Conservation (phyloP, 2,329 filamentous ascomycete species). For the Microcyclospora tardicrescens region DNA sequence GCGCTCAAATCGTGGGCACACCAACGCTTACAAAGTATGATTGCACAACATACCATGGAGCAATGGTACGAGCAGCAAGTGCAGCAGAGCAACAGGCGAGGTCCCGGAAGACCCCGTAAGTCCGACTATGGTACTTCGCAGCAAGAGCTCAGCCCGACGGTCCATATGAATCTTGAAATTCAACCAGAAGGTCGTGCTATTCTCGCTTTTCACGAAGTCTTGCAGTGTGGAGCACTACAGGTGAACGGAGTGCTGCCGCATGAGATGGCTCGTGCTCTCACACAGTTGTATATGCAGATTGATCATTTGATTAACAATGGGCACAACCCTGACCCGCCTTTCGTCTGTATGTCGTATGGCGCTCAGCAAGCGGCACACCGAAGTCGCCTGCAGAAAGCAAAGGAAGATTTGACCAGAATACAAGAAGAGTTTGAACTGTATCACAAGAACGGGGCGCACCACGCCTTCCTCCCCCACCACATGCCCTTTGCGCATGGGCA, state of each 20-base stretch:
- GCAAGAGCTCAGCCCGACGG: slow-evolving; percentile 3
- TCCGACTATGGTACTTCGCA: slow-evolving; percentile 1
- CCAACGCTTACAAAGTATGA: slow-evolving; percentile 6
- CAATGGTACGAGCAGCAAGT: neutral
- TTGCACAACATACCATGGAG: neutral
- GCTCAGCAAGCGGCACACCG: slow-evolving; percentile 19
- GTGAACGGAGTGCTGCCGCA: slow-evolving; percentile 14
- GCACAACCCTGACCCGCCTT: slow-evolving; percentile 10
- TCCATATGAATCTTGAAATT: slow-evolving; percentile 14
- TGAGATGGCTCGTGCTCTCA: slow-evolving; percentile 14
- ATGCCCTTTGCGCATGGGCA: too few species aligned
- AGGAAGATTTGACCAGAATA: slow-evolving; percentile 10
- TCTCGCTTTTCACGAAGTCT: slow-evolving; percentile 18
- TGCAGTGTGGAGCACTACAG: slow-evolving; percentile 19
- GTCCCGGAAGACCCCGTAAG: neutral
- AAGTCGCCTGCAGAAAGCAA: slow-evolving; percentile 12
- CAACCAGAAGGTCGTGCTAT: slow-evolving; percentile 20
- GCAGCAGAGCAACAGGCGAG: slow-evolving; percentile 1
- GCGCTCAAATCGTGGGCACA: slow-evolving; percentile 22
- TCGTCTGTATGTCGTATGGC: slow-evolving; percentile 20
- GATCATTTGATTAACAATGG: slow-evolving; percentile 21
- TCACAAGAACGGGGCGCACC: too few species aligned
- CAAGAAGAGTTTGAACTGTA: slow-evolving; percentile 9
- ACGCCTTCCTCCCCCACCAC: too few species aligned
- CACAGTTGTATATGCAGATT: slow-evolving; percentile 22